Conservation (phyloP, 2,329 filamentous ascomycete species). For the Talaromyces sp. region DNA sequence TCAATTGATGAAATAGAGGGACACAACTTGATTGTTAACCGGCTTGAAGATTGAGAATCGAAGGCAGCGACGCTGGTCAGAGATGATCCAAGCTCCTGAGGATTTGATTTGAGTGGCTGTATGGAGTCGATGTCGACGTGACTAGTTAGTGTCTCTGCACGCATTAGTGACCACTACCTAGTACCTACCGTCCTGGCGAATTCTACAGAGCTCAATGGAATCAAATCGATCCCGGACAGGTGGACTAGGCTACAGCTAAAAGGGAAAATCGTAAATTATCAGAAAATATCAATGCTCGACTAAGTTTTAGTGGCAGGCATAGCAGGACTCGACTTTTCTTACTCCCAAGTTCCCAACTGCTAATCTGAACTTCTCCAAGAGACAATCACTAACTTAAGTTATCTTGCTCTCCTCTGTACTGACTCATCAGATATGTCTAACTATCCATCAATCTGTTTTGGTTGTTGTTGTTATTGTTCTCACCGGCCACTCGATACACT, state of each 20-base stretch:
- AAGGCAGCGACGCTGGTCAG: no score
- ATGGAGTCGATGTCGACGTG: no score
- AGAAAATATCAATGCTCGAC: background rate
- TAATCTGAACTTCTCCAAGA: no score
- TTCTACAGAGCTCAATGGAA: conserved; percentile 19
- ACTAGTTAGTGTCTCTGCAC: no score
- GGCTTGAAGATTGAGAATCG: no score
- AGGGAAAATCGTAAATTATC: background rate
- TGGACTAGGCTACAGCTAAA: conserved; percentile 11
- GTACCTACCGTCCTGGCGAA: conserved; percentile 26
- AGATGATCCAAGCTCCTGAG: no score
- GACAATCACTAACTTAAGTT: no score
- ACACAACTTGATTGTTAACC: no score
- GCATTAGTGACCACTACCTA: conserved; percentile 19
- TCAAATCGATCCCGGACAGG: conserved; percentile 21
- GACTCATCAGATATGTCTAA: background rate
- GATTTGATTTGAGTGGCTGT: no score
- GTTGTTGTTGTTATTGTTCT: background rate
- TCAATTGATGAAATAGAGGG: background rate
- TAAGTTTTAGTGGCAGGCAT: background rate
- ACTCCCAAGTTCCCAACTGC: no score
- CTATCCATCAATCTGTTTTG: background rate
- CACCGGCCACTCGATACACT: background rate
- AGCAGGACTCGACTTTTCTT: no score
- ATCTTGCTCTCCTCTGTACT: background rate